Evolutionary conservation across 2,329 filamentous ascomycete genomes (phyloP).

Genomic region (Botrytis pseudocinerea): DNA sequence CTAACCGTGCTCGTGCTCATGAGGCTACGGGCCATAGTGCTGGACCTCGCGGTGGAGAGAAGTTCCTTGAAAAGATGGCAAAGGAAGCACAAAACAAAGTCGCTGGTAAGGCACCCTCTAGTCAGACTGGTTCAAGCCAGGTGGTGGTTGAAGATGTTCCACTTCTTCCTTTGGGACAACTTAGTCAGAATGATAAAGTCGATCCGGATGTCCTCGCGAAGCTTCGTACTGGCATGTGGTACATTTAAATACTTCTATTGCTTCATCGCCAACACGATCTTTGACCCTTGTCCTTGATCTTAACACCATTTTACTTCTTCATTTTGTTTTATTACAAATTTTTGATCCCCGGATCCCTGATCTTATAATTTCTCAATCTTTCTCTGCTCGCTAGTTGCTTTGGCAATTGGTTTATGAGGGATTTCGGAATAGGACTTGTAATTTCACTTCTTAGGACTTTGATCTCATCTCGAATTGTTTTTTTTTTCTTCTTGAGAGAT

Average conservation of each 20-base stretch:
- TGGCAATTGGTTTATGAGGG: neutral
- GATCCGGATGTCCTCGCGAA: slow-evolving; percentile 22
- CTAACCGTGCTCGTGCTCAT: slow-evolving; percentile 76
- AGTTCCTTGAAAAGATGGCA: slow-evolving; percentile 41
- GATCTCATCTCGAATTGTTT: neutral
- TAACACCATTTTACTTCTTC: slow-evolving; percentile 28
- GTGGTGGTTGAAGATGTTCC: slow-evolving; percentile 30
- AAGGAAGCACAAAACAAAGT: slow-evolving; percentile 27
- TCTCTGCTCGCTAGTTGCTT: slow-evolving; percentile 1
- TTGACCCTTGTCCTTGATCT: slow-evolving; percentile 29
- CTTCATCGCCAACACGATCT: slow-evolving; percentile 19
- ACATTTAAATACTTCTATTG: slow-evolving; percentile 34
- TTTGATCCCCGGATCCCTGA: slow-evolving; percentile 30
- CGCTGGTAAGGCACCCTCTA: slow-evolving; percentile 28
- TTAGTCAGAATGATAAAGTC: slow-evolving; percentile 20
- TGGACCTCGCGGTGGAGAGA: slow-evolving; percentile 48
- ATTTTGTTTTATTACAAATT: slow-evolving; percentile 29
- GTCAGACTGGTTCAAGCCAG: slow-evolving; percentile 28
- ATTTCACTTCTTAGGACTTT: slow-evolving; percentile 31
- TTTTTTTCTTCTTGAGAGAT: too few species aligned
- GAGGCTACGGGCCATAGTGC: slow-evolving; percentile 53
- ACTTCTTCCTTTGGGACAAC: slow-evolving; percentile 36
- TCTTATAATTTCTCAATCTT: slow-evolving; percentile 9
- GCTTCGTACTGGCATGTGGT: slow-evolving; percentile 41
- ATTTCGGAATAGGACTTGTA: slow-evolving; percentile 27